Evolutionary conservation across 2,329 filamentous ascomycete genomes (phyloP).

Genomic region (Tolypocladium ophioglossoides): DNA sequence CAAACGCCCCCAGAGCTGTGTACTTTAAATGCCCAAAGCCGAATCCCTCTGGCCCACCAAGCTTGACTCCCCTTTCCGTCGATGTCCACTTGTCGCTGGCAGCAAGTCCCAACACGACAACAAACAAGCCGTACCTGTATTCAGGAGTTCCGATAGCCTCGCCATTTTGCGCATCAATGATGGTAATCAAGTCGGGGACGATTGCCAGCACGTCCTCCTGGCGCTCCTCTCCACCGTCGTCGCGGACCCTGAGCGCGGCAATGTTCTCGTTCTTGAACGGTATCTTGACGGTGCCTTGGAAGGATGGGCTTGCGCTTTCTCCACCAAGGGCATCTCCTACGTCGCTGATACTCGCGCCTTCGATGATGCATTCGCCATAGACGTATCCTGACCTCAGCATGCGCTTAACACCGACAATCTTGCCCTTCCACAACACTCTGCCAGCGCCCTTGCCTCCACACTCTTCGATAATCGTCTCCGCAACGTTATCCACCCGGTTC

Average conservation of each 20-base stretch:
- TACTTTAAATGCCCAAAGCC: constrained; percentile 37
- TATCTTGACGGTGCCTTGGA: constrained; percentile 45
- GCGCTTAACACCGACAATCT: constrained; percentile 51
- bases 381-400: constrained; percentile 45
- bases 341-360: constrained; percentile 31
- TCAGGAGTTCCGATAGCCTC: constrained; percentile 46
- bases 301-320: constrained; percentile 4
- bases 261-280: constrained; percentile 70
- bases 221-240: constrained; percentile 22
- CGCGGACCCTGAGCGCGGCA: constrained; percentile 33
- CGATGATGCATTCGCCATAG: constrained; percentile 48
- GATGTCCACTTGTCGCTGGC: constrained; percentile 35
- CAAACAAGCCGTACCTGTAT: constrained; percentile 41
- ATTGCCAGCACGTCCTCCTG: constrained; percentile 36
- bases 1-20: constrained; percentile 34
- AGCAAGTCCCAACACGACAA: constrained; percentile 36
- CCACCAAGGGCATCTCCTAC: constrained; percentile 8
- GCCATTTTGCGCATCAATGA: constrained; percentile 46
- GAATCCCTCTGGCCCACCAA: constrained; percentile 39
- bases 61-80: constrained; percentile 32
- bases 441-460: constrained; percentile 42
- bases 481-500: constrained; percentile 42
- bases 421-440: constrained; percentile 51
- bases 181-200: constrained; percentile 45
- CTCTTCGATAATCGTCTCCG: constrained; percentile 47